Base-by-base conservation (phyloP, 1,284 basidiomycete species). In the Irpex sp. region DNA sequence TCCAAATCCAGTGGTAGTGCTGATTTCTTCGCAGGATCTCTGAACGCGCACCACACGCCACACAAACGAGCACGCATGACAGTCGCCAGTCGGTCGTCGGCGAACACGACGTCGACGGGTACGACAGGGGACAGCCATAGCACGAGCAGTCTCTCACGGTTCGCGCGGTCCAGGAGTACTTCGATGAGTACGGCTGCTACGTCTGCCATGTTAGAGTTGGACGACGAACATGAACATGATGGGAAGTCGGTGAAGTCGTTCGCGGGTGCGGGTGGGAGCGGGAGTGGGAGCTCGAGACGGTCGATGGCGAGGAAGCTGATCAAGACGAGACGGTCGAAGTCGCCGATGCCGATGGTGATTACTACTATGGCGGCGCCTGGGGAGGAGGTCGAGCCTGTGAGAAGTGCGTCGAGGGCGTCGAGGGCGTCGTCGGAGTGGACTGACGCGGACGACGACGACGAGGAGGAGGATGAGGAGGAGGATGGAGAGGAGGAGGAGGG, bases 11-110 rank as follows among this genome's bases (percentile, higher is more conserved):
- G 28, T 28, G 28, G 28, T 28, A 5, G 28, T 28, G 28, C 28
- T 1, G 89, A 91, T 64, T 78, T 90, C 60, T 90, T 92, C 67
- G 81, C 82, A 42, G 84, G 86, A 3, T 86, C 88, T 0, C 82
- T 87, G 52, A 87, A 79, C 67, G 77, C 82, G 58, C 84, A 28
- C 28, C 28, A 28, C 28, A 28, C 28, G 28, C 28, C 28, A 28
- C 28, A 85, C 67, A 80, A 80, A 63, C 84, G 87, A 28, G 77
- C 81, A 19, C 87, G 88, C 68, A 90, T 89, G 2, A 80, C 65
- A 1, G 64, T 80, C 1, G 73, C 80, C 23, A 90, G 87, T 70
- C 84, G 87, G 28, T 83, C 86, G 18, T 91, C 90, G 0, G 80
- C 77, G 64, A 80, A 86, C 65, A 90, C 87, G 0, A 82, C 83